Evolutionary conservation across 169 alveolate genomes (phyloP).

Genomic region (Plasmodium reichenowi): DNA sequence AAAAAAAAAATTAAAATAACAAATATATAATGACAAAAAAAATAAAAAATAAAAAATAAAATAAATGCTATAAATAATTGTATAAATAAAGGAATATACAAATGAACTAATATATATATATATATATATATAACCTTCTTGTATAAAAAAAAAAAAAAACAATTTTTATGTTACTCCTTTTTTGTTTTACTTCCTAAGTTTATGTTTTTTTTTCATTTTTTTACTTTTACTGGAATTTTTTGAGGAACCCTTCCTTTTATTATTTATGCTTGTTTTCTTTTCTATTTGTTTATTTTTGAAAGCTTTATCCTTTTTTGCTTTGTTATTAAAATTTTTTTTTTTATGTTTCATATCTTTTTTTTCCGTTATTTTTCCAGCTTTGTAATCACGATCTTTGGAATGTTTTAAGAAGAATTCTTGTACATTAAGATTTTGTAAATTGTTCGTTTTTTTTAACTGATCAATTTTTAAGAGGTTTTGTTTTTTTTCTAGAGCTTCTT

Average conservation of each 20-base stretch:
- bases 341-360: background rate
- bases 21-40: too few species aligned
- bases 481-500: conserved; percentile 64
- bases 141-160: too few species aligned
- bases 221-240: background rate
- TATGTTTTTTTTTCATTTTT: too few species aligned
- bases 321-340: background rate
- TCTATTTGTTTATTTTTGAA: background rate
- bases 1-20: too few species aligned
- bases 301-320: background rate
- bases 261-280: background rate
- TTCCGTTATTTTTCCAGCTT: too few species aligned
- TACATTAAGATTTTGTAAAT: conserved; percentile 25
- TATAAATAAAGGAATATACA: too few species aligned
- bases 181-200: too few species aligned
- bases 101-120: too few species aligned
- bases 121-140: too few species aligned
- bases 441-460: conserved; percentile 11
- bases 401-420: conserved; percentile 48
- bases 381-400: conserved; percentile 13
- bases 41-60: too few species aligned
- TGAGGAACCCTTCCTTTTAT: background rate
- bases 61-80: too few species aligned
- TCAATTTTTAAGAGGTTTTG: conserved; percentile 42
- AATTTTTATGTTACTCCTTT: too few species aligned